Evolutionary conservation across 257 asterid genomes (phyloP).

Genomic region (Solanum dulcamara): DNA sequence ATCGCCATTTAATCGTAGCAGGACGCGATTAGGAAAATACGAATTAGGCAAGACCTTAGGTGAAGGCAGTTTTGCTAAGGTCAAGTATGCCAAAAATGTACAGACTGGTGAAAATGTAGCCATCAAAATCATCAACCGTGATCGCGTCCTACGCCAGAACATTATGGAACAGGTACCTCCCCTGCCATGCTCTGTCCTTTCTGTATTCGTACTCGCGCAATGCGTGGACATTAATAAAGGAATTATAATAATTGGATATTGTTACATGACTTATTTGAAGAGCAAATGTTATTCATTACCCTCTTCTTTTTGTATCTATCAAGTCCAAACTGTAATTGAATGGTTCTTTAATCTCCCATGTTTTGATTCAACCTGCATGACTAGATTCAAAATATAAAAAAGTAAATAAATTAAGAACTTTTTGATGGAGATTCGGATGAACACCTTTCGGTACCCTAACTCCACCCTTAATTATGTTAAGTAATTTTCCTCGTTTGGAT

Average conservation of each 20-base stretch:
- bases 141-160: constrained; percentile 48
- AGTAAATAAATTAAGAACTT: too few species aligned
- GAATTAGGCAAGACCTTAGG: constrained; percentile 75
- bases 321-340: not conserved
- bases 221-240: not conserved
- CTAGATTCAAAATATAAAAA: too few species aligned
- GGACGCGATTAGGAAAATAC: constrained; percentile 61
- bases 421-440: not conserved
- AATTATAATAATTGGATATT: too few species aligned
- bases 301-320: not conserved
- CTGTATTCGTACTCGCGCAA: too few species aligned
- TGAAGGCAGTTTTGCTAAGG: constrained; percentile 73
- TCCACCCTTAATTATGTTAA: not conserved
- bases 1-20: not conserved
- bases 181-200: not conserved
- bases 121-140: constrained; percentile 67
- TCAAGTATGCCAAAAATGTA: constrained; percentile 44
- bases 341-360: not conserved
- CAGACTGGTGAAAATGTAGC: constrained; percentile 48
- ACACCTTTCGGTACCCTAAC: not conserved
- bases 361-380: too few species aligned
- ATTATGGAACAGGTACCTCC: constrained; percentile 58
- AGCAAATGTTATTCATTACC: not conserved
- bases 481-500: not conserved
- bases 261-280: too few species aligned